Conservation (phyloP, 2,329 filamentous ascomycete genomes). For the Botrytis fabae region DNA sequence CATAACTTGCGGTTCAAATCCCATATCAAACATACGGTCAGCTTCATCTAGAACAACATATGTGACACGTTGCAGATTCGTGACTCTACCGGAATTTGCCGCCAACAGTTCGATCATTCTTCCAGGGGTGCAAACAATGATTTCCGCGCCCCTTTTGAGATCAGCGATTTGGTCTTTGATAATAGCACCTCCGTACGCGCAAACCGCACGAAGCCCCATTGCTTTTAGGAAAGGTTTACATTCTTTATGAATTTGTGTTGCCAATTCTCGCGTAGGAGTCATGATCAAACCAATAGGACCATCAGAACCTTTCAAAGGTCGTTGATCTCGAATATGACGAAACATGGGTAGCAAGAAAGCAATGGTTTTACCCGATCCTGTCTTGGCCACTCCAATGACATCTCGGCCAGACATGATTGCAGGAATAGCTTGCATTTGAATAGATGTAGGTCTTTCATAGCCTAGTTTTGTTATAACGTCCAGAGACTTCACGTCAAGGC, state of each 20-base stretch:
- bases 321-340: slow-evolving; percentile 93
- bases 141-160: slow-evolving; percentile 90
- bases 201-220: slow-evolving; percentile 80
- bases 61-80: slow-evolving; percentile 83
- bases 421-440: slow-evolving; percentile 93
- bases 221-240: slow-evolving; percentile 93
- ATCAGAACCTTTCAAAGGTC: slow-evolving; percentile 76
- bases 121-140: slow-evolving; percentile 92
- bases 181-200: slow-evolving; percentile 90
- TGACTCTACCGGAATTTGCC: slow-evolving; percentile 91
- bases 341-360: slow-evolving; percentile 97
- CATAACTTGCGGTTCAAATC: slow-evolving; percentile 96
- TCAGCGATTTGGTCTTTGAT: slow-evolving; percentile 98
- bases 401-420: slow-evolving; percentile 95
- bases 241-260: slow-evolving; percentile 90
- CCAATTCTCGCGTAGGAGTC: slow-evolving; percentile 91
- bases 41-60: slow-evolving; percentile 97
- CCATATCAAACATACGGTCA: slow-evolving; percentile 99
- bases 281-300: slow-evolving; percentile 87
- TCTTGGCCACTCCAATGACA: slow-evolving; percentile 95
- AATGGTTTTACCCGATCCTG: slow-evolving; percentile 94
- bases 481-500: slow-evolving; percentile 80
- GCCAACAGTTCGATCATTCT: slow-evolving; percentile 94
- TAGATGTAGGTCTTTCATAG: slow-evolving; percentile 87
- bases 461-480: slow-evolving; percentile 80